Evolutionary conservation across 371 early-diverging fungal species (phyloP).

Genomic region (Cokeromyces recurvatus): DNA sequence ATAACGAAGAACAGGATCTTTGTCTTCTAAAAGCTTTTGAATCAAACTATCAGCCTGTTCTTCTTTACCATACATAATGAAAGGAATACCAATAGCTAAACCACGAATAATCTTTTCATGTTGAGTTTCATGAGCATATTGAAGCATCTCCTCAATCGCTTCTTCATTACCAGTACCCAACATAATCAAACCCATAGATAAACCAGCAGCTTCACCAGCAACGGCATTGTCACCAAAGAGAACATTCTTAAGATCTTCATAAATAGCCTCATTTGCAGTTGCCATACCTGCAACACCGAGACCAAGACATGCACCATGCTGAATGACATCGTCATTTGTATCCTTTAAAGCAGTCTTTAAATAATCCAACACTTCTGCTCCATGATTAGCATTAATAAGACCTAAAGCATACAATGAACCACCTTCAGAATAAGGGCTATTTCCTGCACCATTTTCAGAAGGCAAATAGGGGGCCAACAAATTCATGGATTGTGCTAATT

Average conservation of each 20-base stretch:
- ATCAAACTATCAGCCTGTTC: conserved; percentile 89
- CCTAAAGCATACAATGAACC: conserved; percentile 98
- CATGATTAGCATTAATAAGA: conserved; percentile 94
- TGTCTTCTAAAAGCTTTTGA: conserved; percentile 78
- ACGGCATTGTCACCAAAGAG: conserved; percentile 93
- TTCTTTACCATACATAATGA: conserved; percentile 95
- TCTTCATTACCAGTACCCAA: conserved; percentile 84
- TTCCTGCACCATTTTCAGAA: conserved; percentile 74
- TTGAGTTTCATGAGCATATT: conserved; percentile 94
- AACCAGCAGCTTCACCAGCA: conserved; percentile 96
- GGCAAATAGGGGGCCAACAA: conserved; percentile 94
- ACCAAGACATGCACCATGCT: conserved; percentile 98
- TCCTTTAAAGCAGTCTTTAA: conserved; percentile 77
- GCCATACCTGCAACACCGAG: conserved; percentile 97
- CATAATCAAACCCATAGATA: conserved; percentile 97
- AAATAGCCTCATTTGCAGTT: conserved; percentile 79
- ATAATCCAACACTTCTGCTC: conserved; percentile 76
- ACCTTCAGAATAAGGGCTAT: conserved; percentile 92
- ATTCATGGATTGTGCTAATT: conserved; percentile 79
- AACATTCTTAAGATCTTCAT: conserved; percentile 82
- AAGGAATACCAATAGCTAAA: conserved; percentile 87
- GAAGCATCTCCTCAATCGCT: conserved; percentile 91
- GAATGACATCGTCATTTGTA: conserved; percentile 86
- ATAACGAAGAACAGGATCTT: conserved; percentile 93
- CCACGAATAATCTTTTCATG: conserved; percentile 98